Evolutionary conservation across 2,329 filamentous ascomycete genomes (phyloP).

Genomic region (Fusarium sp.): DNA sequence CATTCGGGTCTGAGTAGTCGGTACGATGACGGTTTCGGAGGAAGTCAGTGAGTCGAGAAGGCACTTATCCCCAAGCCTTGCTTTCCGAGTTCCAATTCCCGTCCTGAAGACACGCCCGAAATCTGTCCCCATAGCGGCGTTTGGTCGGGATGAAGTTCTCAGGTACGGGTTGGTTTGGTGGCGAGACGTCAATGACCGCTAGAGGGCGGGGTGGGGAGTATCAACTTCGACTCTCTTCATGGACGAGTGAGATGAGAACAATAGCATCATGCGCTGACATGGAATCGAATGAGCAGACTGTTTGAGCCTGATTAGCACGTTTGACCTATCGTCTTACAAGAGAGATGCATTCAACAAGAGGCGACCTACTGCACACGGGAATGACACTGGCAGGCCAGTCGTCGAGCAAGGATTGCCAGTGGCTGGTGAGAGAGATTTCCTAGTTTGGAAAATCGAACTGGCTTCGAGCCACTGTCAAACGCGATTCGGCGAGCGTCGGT

Average conservation of each 20-base stretch:
- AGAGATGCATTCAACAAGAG: not conserved
- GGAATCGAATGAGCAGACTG: constrained; percentile 14
- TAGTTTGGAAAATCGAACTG: constrained; percentile 25
- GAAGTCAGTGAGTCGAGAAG: constrained; percentile 47
- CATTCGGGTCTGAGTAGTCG: constrained; percentile 49
- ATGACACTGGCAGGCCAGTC: constrained; percentile 20
- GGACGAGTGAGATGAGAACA: constrained; percentile 44
- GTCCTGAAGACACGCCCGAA: constrained; percentile 42
- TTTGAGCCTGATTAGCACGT: constrained; percentile 30
- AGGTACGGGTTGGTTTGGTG: constrained; percentile 26
- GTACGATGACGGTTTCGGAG: constrained; percentile 43
- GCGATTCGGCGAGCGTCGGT: constrained; percentile 19
- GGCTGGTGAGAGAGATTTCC: constrained; percentile 20
- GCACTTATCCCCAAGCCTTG: constrained; percentile 37
- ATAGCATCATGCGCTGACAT: constrained; percentile 45
- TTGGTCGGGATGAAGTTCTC: constrained; percentile 28
- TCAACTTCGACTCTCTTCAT: constrained; percentile 47
- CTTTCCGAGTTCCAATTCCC: constrained; percentile 45
- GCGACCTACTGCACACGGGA: constrained; percentile 20
- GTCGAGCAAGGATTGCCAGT: constrained; percentile 30
- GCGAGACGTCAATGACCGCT: constrained; percentile 34
- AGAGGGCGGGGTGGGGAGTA: constrained; percentile 36
- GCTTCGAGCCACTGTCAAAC: constrained; percentile 21
- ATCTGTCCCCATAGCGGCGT: constrained; percentile 47
- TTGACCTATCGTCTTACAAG: constrained; percentile 21